A percentile compares a stretch with the other conserved stretches of the same genome.
Evolutionary conservation across 805 yeast genomes (phyloP).

Genomic region (Barnettozyma pratensis): DNA sequence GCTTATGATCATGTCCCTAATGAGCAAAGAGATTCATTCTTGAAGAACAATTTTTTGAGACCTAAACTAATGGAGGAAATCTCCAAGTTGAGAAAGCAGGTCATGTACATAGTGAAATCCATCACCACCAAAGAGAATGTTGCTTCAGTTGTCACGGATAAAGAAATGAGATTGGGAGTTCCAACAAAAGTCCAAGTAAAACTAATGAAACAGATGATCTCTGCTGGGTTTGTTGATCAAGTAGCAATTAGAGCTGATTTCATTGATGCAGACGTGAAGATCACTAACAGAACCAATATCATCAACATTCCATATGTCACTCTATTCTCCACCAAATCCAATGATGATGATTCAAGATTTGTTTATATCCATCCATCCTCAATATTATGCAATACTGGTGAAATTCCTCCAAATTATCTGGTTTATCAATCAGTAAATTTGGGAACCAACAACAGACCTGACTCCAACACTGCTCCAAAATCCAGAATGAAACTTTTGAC

Average conservation of each 20-base stretch:
- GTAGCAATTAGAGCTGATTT: constrained; percentile 81
- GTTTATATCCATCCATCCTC: constrained; percentile 83
- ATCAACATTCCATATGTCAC: constrained; percentile 63
- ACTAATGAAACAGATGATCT: constrained; percentile 83
- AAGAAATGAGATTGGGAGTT: constrained; percentile 50
- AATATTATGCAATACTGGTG: constrained; percentile 53
- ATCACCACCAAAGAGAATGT: constrained; percentile 57
- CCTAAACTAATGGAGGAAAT: constrained; percentile 84
- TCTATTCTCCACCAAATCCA: constrained; percentile 34
- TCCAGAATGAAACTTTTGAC: constrained; percentile 71
- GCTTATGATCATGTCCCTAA: constrained; percentile 74
- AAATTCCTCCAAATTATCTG: constrained; percentile 72
- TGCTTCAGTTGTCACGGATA: constrained; percentile 40
- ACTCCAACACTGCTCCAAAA: constrained; percentile 38
- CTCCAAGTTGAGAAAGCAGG: constrained; percentile 70
- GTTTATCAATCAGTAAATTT: constrained; percentile 66
- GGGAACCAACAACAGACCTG: constrained; percentile 42
- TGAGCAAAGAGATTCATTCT: constrained; percentile 42
- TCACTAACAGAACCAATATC: constrained; percentile 53
- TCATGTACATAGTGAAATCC: constrained; percentile 66
- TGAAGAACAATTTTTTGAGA: constrained; percentile 61
- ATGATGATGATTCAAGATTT: constrained; percentile 40
- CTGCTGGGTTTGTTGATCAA: constrained; percentile 91
- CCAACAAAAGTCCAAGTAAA: constrained; percentile 68
- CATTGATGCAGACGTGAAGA: constrained; percentile 53